Base-by-base conservation (phyloP, 176 grass and related monocot species). In the Cocos nucifera region DNA sequence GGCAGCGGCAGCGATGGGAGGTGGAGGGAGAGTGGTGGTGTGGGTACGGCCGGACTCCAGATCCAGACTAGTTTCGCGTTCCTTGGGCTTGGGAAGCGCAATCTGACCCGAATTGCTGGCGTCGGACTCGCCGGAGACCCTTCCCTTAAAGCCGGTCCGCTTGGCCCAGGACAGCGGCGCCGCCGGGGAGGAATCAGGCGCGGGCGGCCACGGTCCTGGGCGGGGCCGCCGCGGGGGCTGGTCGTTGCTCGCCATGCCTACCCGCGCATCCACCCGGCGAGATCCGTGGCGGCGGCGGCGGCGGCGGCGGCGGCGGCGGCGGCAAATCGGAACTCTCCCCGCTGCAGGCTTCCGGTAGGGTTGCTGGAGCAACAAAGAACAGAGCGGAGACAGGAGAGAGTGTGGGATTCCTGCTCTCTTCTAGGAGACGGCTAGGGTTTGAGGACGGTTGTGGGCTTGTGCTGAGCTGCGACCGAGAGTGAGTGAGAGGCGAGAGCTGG, bases 131-230 rank as follows among this genome's bases (percentile, higher is more conserved):
- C 81, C 84, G 35, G 89, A 85, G 50, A 85, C 66, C 18, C 80
- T 62, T 14, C 69, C 15, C 77, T 89, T 86, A 67, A 77, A 98
- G 8, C 83, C 93, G 9, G 93, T 92, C 61, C 87, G 82, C 87
- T 83, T 88, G 66, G 93, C 93, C 93, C 88, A 92, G 61, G 93
- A 98, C 22, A 92, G 87, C 28, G 84, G 80, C 70, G 63, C 77
- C 44, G 69, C 23, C 30, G 60, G 17, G 16, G 27, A 5, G 17
- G 60, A 6, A 3, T 66, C 84, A 49, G 75, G 78, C 22, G 64
- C 80, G 18, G 92, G 78, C 61, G 87, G 92, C 84, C 87, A 91
- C 17, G 92, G 92, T 0, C 87, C 84, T 22, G 76, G 83, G 16
- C 92, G 83, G 0, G 30, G 69, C 16, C 85, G 86, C 17, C 84